These are phyloP conservation scores for Rhododendron henanense DNA, from an alignment of 148 eudicot species.

Conservation along the genomic window DNA sequence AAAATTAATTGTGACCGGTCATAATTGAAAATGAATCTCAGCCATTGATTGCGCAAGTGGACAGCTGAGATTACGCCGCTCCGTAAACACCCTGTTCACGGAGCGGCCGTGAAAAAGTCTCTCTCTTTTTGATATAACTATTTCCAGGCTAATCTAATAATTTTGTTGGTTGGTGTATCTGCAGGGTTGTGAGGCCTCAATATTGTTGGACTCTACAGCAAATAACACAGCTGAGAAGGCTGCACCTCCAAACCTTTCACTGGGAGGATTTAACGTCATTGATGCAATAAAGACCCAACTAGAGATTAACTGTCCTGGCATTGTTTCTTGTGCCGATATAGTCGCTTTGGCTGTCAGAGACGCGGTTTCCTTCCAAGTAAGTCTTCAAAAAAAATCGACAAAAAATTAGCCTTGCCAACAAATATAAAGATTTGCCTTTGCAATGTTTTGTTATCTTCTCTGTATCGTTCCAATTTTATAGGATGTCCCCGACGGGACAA, in stretches of 20 bases:
- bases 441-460: too few relatives aligned
- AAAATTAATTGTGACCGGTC: too few relatives aligned
- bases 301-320: neutral
- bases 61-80: too few relatives aligned
- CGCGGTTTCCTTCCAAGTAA: neutral
- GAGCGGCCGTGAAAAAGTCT: too few relatives aligned
- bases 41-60: too few relatives aligned
- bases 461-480: too few relatives aligned
- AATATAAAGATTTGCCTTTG: too few relatives aligned
- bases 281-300: neutral
- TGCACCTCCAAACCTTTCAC: neutral
- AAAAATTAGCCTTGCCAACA: neutral
- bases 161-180: neutral
- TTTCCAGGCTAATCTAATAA: too few relatives aligned
- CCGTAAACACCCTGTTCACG: too few relatives aligned
- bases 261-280: neutral
- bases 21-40: too few relatives aligned
- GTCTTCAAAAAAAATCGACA: neutral
- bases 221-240: neutral
- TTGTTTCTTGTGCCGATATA: neutral
- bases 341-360: neutral
- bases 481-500: too few relatives aligned
- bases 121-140: too few relatives aligned
- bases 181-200: neutral
- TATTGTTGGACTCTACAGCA: neutral